These are phyloP conservation scores for Amanita pallidorosea DNA, from an alignment of 768 basidiomycete genomes.

Conservation along the genomic window DNA sequence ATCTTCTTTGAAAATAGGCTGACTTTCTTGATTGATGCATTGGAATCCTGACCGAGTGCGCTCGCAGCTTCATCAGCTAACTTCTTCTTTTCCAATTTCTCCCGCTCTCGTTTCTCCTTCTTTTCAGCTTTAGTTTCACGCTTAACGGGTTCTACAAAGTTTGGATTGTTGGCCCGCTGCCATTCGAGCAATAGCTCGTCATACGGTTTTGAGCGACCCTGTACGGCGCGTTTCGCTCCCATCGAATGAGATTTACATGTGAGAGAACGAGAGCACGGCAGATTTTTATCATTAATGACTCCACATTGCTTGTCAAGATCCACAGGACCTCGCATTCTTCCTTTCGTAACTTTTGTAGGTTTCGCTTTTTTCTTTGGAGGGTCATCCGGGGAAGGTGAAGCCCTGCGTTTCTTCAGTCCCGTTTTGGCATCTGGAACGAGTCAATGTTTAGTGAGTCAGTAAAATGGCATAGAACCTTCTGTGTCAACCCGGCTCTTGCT, in stretches of 20 bases:
- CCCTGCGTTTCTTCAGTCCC: conserved; percentile 68
- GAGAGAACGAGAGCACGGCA: conserved; percentile 89
- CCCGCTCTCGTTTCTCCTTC: conserved; percentile 73
- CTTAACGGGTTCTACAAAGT: conserved; percentile 82
- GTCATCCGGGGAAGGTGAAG: conserved; percentile 61
- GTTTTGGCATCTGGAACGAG: conserved; percentile 29
- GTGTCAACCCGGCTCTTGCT: conserved; percentile 44
- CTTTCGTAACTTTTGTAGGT: conserved; percentile 65
- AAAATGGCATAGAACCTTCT: conserved; percentile 25
- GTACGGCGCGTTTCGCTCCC: conserved; percentile 89
- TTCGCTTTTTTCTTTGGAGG: conserved; percentile 72
- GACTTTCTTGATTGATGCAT: conserved; percentile 32
- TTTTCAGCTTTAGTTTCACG: conserved; percentile 79
- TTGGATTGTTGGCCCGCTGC: conserved; percentile 81
- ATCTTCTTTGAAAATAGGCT: conserved; percentile 43
- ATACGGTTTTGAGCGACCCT: conserved; percentile 73
- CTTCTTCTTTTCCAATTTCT: conserved; percentile 77
- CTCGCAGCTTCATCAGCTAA: conserved; percentile 61
- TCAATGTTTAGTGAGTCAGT: neutral
- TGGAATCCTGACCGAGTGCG: conserved; percentile 42
- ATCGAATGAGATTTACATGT: conserved; percentile 98
- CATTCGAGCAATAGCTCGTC: conserved; percentile 87
- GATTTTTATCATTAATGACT: conserved; percentile 90
- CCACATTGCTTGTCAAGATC: conserved; percentile 92
- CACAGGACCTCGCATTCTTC: conserved; percentile 75